Base-by-base conservation (phyloP, 1,284 basidiomycete genomes). In the Violaceomyces palustris region DNA sequence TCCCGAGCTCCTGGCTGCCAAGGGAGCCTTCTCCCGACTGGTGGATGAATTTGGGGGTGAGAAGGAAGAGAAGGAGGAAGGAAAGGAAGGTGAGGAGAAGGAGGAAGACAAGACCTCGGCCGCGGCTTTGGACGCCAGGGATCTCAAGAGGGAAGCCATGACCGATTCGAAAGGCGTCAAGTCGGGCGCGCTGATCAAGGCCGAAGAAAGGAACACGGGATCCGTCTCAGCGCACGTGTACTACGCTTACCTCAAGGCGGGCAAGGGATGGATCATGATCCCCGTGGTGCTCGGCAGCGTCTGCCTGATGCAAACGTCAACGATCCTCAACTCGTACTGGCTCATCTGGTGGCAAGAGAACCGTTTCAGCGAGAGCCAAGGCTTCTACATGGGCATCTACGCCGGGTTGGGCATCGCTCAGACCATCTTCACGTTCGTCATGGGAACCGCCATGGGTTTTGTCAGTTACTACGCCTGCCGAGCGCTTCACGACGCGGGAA, bases 331-430 rank as follows among this genome's bases (percentile, higher is more conserved):
- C 37, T 67, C 67, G 17, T 77, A 77, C 63, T 70, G 69, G 61
- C 56, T 76, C 14, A 64, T 75, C 10, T 76, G 70, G 73, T 75
- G 75, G 76, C 79, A 86, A 68, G 76, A 76, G 33, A 78, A 85
- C 79, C 81, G 51, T 45, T 80, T 76, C 19, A 75, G 71, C 68
- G 9, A 52, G 61, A 15, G 75, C 58, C 39, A 59, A 15, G 79
- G 79, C 3, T 81, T 84, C 62, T 87, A 88, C 72, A 83, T 86
- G 72, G 80, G 78, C 9, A 72, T 88, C 18, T 88, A 88, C 63
- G 85, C 83, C 2, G 77, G 77, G 35, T 75, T 88, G 1, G 86
- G 82, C 74, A 65, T 80, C 22, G 78, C 78, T 1, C 76, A 79
- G 26, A 79, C 79, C 7, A 25, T 83, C 10, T 82, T 82, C 67